Conservation (phyloP, 129 eudicot species). For the Mikania micrantha region DNA sequence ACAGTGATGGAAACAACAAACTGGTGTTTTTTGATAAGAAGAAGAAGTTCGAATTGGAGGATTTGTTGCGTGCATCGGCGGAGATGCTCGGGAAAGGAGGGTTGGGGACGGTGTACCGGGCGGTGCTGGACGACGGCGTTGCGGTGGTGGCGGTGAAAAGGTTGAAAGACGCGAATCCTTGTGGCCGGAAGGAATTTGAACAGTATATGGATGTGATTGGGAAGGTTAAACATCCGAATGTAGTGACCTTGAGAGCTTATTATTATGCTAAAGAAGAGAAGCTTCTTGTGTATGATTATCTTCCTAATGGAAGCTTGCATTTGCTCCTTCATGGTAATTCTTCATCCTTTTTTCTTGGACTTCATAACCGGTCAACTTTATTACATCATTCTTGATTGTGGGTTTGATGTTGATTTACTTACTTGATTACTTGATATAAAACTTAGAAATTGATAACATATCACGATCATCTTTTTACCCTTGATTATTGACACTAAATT, state of each 20-base stretch:
- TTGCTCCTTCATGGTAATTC: conserved; percentile 87
- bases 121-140: conserved; percentile 76
- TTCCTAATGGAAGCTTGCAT: conserved; percentile 94
- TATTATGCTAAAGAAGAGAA: conserved; percentile 94
- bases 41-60: conserved; percentile 84
- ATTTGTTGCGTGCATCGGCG: conserved; percentile 82
- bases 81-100: conserved; percentile 99
- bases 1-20: conserved; percentile 56
- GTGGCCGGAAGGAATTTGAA: conserved; percentile 93
- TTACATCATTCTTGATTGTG: neutral
- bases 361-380: neutral
- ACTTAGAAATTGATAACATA: neutral
- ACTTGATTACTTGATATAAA: neutral
- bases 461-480: no score
- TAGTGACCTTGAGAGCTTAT: conserved; percentile 79
- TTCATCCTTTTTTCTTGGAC: neutral
- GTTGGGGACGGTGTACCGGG: conserved; percentile 90
- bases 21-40: conserved; percentile 78
- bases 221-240: conserved; percentile 70
- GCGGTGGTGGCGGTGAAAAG: conserved; percentile 98
- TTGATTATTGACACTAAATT: neutral
- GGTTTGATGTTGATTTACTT: neutral
- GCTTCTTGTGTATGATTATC: conserved; percentile 83
- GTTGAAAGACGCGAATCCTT: conserved; percentile 92
- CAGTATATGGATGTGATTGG: conserved; percentile 99